These are phyloP conservation scores for Trichodelitschia bisporula DNA, from an alignment of 495 filamentous ascomycete genomes.

Conservation along the genomic window DNA sequence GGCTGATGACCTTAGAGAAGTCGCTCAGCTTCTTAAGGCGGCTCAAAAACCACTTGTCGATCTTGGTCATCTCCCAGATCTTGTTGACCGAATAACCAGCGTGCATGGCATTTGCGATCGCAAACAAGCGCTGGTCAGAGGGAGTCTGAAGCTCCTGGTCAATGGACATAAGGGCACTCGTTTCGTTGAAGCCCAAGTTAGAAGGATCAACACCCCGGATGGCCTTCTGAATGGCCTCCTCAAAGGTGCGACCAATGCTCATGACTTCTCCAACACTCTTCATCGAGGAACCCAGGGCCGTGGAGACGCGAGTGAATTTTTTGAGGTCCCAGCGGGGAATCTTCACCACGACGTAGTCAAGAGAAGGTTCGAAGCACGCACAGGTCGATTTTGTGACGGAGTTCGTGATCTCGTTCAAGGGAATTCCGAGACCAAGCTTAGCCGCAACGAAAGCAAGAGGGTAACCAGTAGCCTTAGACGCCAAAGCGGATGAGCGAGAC, in stretches of 20 bases:
- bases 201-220: constrained; percentile 86
- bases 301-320: constrained; percentile 93
- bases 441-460: constrained; percentile 91
- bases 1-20: constrained; percentile 57
- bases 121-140: constrained; percentile 91
- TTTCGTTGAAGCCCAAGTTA: constrained; percentile 89
- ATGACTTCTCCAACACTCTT: constrained; percentile 99
- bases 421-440: constrained; percentile 83
- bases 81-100: constrained; percentile 80
- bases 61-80: constrained; percentile 93
- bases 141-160: constrained; percentile 90
- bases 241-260: constrained; percentile 90
- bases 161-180: constrained; percentile 79
- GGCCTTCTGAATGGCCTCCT: constrained; percentile 96
- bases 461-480: constrained; percentile 94
- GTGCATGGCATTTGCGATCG: constrained; percentile 94
- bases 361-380: constrained; percentile 95
- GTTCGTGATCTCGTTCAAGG: constrained; percentile 89
- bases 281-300: constrained; percentile 88
- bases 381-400: constrained; percentile 89
- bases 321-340: constrained; percentile 97
- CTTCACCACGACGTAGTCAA: constrained; percentile 97
- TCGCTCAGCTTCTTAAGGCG: constrained; percentile 75
- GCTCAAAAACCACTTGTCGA: constrained; percentile 92
- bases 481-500: constrained; percentile 84